phyloP scores from a whole-genome alignment of 768 basidiomycete genomes.

The Boletus subparvulus region DNA sequence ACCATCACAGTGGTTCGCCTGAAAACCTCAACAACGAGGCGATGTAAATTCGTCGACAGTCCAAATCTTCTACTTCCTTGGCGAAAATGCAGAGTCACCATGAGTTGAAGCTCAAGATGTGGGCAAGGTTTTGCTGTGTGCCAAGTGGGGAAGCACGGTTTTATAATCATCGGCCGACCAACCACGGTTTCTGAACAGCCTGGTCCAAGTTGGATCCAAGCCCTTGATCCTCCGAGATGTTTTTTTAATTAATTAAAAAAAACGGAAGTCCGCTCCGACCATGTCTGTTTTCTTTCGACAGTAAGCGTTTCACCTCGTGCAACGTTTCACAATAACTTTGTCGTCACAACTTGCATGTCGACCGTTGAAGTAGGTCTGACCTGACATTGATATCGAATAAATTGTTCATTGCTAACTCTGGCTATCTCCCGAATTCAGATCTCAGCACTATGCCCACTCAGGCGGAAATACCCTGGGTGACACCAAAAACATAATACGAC shows the following conservation, averaged over 20 bases:
- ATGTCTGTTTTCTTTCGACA: neutral
- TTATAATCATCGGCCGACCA: neutral
- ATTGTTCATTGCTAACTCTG: neutral
- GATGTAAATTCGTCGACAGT: neutral
- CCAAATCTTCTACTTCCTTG: neutral
- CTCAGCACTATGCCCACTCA: slow-evolving; percentile 3
- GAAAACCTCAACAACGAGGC: neutral
- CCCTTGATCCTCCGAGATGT: neutral
- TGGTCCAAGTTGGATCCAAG: neutral
- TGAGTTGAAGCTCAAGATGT: neutral
- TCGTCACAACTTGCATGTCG: neutral
- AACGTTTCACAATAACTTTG: neutral
- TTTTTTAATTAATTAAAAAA: neutral
- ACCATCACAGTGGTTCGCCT: neutral
- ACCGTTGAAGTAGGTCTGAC: neutral
- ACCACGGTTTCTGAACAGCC: neutral
- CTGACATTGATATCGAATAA: neutral
- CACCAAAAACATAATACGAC: neutral
- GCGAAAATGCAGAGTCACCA: neutral
- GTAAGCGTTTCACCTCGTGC: neutral
- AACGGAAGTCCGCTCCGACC: neutral
- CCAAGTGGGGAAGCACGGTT: neutral
- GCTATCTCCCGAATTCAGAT: neutral
- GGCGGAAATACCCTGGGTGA: neutral
- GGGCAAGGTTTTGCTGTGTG: neutral